Evolutionary conservation across 371 early-diverging fungal species (phyloP), one percentile per base, ranked within the genome.

Genomic region (Phascolomyces articulosus): DNA sequence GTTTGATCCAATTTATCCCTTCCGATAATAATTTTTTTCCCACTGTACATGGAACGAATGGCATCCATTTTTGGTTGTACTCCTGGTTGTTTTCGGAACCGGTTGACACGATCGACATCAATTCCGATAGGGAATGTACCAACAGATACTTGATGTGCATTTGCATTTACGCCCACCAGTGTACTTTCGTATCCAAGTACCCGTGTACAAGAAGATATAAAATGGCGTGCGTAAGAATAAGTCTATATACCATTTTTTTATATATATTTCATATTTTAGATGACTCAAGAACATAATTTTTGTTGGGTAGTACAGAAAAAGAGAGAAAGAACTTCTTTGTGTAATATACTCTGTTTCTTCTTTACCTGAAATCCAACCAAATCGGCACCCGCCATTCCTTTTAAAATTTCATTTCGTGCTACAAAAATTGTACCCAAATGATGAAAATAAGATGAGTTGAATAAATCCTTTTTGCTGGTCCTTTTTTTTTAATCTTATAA

Each of bases 1-100:
- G 98, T 96, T 58, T 92, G 93, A 79, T 99, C 99, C 40, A 98
- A 83, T 80, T 99, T 97, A 79, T 99, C 99, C n/a, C 99, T 90
- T 2, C 99, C 99, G 40, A 99, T 89, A 58, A 99, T 93, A 63
- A 99, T 93, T 60, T 91, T 92, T 70, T 98, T 99, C 11, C 89
- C 96, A 40, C 88, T 82, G 68, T 97, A 99, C 68, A 93, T 86
- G 64, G 94, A 91, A 40, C 87, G 87, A 40, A 98, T 86, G 24
- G 91, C 81, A 38, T 87, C 79, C 63, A 96, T 88, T 75, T 92
- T 94, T 21, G 89, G 86, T 28, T 71, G 57, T 1, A 95, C 93
- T 0, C 80, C 84, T 48, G 80, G 80, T 11, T 82, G 72, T 69
- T 77, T 86, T 61, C 68, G 58, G 60, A 71, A 77, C 41, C 62